Evolutionary conservation across 176 grass and related monocot genomes (phyloP).

Genomic region (Oryza glumipatula): DNA sequence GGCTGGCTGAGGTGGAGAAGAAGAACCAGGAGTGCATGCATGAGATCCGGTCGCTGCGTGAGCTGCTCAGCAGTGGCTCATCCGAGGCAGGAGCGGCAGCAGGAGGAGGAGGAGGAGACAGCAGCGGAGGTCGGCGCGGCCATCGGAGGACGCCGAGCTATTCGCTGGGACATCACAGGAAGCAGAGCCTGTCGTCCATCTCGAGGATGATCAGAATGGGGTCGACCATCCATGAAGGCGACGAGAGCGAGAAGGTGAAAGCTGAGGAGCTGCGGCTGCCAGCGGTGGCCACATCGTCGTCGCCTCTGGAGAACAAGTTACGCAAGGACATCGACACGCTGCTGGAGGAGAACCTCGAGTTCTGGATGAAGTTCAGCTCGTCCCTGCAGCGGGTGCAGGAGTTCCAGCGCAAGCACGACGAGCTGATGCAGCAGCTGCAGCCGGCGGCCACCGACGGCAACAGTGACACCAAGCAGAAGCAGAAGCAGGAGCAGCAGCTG

Average conservation of each 20-base stretch:
- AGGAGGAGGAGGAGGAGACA: background rate
- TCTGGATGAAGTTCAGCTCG: slow-evolving; percentile 92
- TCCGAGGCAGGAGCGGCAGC: background rate
- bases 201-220: slow-evolving; percentile 47
- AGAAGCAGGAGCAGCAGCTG: slow-evolving; percentile 55
- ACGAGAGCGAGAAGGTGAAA: background rate
- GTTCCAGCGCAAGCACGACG: slow-evolving; percentile 59
- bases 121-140: background rate
- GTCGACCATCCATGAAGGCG: slow-evolving; percentile 30
- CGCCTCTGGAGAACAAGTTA: slow-evolving; percentile 66
- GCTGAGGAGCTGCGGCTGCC: slow-evolving; percentile 49
- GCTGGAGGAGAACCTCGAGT: slow-evolving; percentile 89
- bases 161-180: slow-evolving; percentile 31
- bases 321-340: slow-evolving; percentile 74
- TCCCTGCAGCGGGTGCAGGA: slow-evolving; percentile 76
- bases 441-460: background rate
- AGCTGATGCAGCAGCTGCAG: slow-evolving; percentile 48
- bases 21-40: slow-evolving; percentile 64
- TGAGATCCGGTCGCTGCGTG: slow-evolving; percentile 68
- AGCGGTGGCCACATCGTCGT: slow-evolving; percentile 26
- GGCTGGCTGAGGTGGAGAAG: slow-evolving; percentile 59
- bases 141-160: slow-evolving; percentile 57
- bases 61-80: slow-evolving; percentile 31
- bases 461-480: background rate
- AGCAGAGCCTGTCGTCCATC: slow-evolving; percentile 47